These are phyloP conservation scores for Carex kokanica DNA, from an alignment of 176 grass and related monocot species.

Conservation along the genomic window DNA sequence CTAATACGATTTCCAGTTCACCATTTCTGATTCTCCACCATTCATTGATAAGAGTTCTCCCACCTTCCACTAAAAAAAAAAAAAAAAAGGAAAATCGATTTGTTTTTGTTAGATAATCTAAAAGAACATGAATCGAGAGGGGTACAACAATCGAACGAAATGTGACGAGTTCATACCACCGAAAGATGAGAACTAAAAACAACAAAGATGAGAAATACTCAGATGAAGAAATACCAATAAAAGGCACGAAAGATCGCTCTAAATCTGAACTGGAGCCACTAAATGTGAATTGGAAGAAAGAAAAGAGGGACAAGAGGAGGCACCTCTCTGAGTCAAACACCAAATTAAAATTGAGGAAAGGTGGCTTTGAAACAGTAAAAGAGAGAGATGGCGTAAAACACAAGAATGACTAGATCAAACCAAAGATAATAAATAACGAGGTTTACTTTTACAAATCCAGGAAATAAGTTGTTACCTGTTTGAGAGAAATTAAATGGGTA, in stretches of 20 bases:
- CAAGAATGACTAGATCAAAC: constrained; percentile 22
- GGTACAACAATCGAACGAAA: constrained; percentile 5
- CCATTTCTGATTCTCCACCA: constrained; percentile 18
- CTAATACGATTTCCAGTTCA: constrained; percentile 25
- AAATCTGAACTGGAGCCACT: constrained; percentile 9
- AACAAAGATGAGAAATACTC: constrained; percentile 20
- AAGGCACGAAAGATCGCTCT: background rate
- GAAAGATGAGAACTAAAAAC: background rate
- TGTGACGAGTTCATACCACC: background rate
- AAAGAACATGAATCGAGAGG: background rate
- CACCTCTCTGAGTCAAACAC: constrained; percentile 25
- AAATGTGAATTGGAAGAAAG: background rate
- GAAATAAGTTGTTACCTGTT: background rate
- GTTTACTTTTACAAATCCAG: constrained; percentile 7
- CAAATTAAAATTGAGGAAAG: constrained; percentile 25
- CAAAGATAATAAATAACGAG: too few species aligned
- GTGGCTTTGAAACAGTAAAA: constrained; percentile 31
- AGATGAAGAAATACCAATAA: constrained; percentile 14
- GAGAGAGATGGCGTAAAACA: constrained; percentile 24
- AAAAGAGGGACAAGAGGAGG: constrained; percentile 3
- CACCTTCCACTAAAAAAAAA: background rate
- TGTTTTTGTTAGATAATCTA: background rate
- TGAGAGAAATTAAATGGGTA: background rate
- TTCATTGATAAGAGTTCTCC: constrained; percentile 14
- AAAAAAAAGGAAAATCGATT: background rate